Percentiles rank a stretch among this genome's conserved stretches.
Evolutionary conservation across 768 basidiomycete species (phyloP).

Genomic region (Mycena belliarum): DNA sequence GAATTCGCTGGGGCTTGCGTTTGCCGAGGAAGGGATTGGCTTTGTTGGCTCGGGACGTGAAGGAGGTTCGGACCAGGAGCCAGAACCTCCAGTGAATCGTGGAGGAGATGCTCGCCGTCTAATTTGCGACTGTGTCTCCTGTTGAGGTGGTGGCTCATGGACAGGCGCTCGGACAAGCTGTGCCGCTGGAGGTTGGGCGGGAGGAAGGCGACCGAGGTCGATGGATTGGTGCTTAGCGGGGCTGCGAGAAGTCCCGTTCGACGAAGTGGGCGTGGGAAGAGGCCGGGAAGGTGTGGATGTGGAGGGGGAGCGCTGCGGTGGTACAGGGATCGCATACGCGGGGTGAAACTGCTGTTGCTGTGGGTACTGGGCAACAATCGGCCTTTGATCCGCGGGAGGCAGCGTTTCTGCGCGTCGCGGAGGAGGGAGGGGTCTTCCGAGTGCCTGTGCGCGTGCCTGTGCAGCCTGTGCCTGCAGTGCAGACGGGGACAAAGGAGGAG

Average conservation of each 20-base stretch:
- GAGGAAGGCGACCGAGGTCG: conserved; percentile 41
- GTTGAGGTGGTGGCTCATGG: not conserved
- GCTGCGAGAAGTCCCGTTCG: conserved; percentile 16
- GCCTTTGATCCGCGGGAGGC: not conserved
- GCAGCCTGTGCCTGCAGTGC: conserved; percentile 11
- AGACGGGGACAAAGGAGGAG: conserved; percentile 18
- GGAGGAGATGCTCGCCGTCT: conserved; percentile 22
- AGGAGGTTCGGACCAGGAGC: conserved; percentile 19
- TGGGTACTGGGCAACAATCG: not conserved
- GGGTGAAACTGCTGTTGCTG: conserved; percentile 14
- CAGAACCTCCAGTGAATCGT: conserved; percentile 21
- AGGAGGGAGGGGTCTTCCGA: conserved; percentile 16
- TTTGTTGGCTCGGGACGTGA: not conserved
- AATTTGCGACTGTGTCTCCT: conserved; percentile 17
- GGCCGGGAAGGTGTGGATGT: conserved; percentile 16
- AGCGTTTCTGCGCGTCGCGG: conserved; percentile 19
- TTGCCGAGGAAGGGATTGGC: not conserved
- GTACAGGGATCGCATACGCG: conserved; percentile 5
- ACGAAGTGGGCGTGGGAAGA: conserved; percentile 24
- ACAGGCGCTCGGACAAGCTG: not conserved
- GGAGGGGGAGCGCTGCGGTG: conserved; percentile 6
- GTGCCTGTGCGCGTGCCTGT: conserved; percentile 7
- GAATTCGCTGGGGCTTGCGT: not conserved
- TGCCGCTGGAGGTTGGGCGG: conserved; percentile 1
- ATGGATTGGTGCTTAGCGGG: conserved; percentile 17